Base-by-base conservation (phyloP, 345 rosid species). In the Brassica nigra region DNA sequence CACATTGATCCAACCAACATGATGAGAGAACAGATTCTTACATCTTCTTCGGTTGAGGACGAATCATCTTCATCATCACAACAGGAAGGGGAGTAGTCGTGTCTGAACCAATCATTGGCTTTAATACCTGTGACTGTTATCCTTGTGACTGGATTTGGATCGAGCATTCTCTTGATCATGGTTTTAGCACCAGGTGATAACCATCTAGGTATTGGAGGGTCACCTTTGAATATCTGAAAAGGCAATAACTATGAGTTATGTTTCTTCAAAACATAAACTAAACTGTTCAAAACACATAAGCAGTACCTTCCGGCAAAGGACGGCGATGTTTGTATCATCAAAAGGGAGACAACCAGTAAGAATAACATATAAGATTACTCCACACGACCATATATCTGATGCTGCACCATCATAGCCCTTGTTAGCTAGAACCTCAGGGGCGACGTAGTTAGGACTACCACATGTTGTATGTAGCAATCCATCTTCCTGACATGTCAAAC, bases 391-490 rank as follows among this genome's bases (percentile, higher is more conserved):
- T 76, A 87, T 78, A 83, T 95, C 99, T 3, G 97, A 90, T 54
- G 94, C 84, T 65, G 97, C 88, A 70, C 99, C 99, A 70, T 95
- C 88, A 18, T 95, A 95, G 3, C 99, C 99, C 71, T 88, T 81
- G 70, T 91, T 95, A 6, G 88, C 86, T 61, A 95, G 93, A 75
- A 95, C 86, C 87, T 95, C 97, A 1, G 97, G 99, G 2, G 97
- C 94, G n/a, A 92, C 93, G 44, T 94, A 94, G 83, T 94, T 94
- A n/a, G 97, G 97, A 78, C 94, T 94, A 71, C 98, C 97, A 73
- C 98, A 94, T 20, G 94, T 89, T 62, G 98, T 94, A 79, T 92
- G 97, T 81, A 94, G 82, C 31, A 94, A 85, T 8, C 97, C 96
- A 70, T 90, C 97, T 70, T 82, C 91, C 97, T 92, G 68, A 62